Evolutionary conservation across 192 early-diverging fungal genomes (phyloP), one percentile per base, ranked within the genome.

Genomic region (Coemansia sp.): DNA sequence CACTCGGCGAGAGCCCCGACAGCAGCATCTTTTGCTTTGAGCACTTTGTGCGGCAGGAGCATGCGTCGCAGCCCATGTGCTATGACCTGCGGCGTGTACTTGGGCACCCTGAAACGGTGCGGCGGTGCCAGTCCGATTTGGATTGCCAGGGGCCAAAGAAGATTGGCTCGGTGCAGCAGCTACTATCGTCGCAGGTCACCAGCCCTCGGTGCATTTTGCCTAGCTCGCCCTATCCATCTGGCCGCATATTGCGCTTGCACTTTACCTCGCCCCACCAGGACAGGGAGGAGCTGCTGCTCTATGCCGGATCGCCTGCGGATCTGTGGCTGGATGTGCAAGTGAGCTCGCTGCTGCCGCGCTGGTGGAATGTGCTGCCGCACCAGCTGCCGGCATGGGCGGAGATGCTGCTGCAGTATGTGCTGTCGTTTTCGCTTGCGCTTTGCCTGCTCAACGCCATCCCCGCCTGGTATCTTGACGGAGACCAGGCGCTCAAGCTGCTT

Each of bases 1-100:
- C 66, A 25, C 44, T 69, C 39, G 66, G 66, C 35, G 59, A 62
- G 41, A 69, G 66, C 40, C 66, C 66, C 21, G 66, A 69, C 29
- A n/a, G n/a, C 11, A 34, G 39, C 14, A 41, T 69, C 12, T 58
- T 62, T 9, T 69, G 66, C 50, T 69, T 69, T 33, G 59, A 57
- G 26, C 30, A 21, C 11, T 62, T 53, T 36, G 17, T n/a, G 7
- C 29, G 13, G n/a, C 29, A 14, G 14, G n/a, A n/a, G n/a, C n/a
- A n/a, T n/a, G n/a, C 17, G n/a, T n/a, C 30, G 13, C 6, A 25
- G 20, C 35, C 53, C 25, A 57, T 66, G 63, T 69, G 66, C 45
- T 54, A 54, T 36, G 50, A 61, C 31, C 42, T 69, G 31, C 11
- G 50, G 12, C n/a, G n/a, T 1, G 45, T 57, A 2, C 38, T 69